Percentiles rank a stretch among this genome's conserved stretches.
phyloP scores from a whole-genome alignment of 768 basidiomycete genomes.

The Suillus paluster region DNA sequence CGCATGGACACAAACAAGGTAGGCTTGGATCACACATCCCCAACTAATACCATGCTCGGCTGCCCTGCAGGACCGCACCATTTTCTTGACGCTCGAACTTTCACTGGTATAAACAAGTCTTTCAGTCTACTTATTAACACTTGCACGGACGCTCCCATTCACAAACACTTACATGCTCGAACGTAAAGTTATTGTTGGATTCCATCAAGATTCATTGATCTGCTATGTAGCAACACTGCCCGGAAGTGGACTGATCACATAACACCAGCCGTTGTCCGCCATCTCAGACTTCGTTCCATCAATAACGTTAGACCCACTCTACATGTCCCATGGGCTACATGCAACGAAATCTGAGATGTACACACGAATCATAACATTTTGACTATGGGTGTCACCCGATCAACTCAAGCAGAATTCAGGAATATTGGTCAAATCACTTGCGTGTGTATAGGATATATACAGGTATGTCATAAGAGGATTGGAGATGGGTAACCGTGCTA shows the following conservation, averaged over 20 bases:
- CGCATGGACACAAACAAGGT: not conserved
- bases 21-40: not conserved
- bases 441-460: not conserved
- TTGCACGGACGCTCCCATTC: not conserved
- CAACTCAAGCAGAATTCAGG: not conserved
- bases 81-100: not conserved
- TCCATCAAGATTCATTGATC: not conserved
- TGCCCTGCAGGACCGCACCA: not conserved
- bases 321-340: too few relatives aligned
- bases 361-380: not conserved
- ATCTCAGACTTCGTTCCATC: too few relatives aligned
- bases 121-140: not conserved
- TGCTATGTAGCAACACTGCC: not conserved
- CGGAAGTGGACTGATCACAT: too few relatives aligned
- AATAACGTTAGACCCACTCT: not conserved
- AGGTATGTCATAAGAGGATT: not conserved
- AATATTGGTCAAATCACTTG: not conserved
- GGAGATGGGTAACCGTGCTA: not conserved
- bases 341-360: not conserved
- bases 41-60: not conserved
- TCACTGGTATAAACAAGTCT: not conserved
- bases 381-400: not conserved
- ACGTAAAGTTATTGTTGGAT: not conserved
- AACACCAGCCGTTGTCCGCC: too few relatives aligned
- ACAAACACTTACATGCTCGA: not conserved